phyloP scores from a whole-genome alignment of 768 basidiomycete genomes.

The Amanita phalloides region DNA sequence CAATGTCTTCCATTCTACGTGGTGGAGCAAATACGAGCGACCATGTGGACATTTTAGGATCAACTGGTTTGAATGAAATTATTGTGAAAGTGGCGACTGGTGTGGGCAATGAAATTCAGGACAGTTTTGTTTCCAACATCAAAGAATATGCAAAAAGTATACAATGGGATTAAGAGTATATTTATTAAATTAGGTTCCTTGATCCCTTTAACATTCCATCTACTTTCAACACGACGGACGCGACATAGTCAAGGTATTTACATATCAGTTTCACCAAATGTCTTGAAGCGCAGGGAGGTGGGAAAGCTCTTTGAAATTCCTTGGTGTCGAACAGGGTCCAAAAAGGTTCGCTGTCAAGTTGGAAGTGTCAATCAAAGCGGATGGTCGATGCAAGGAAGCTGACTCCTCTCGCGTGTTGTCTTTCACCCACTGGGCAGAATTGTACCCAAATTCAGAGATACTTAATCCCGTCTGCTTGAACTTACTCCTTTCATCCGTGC shows the following conservation, averaged over 20 bases:
- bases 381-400: background rate
- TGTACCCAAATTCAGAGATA: constrained; percentile 10
- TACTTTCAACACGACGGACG: constrained; percentile 10
- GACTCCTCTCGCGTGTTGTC: constrained; percentile 10
- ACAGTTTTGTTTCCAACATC: constrained; percentile 69
- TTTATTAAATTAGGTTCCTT: background rate
- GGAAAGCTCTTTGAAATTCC: constrained; percentile 11
- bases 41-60: constrained; percentile 80
- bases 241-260: constrained; percentile 15
- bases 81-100: constrained; percentile 86
- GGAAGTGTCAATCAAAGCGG: background rate
- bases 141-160: constrained; percentile 64
- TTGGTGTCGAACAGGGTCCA: constrained; percentile 10
- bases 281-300: constrained; percentile 8
- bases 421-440: constrained; percentile 14
- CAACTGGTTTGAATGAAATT: constrained; percentile 79
- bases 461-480: constrained; percentile 10
- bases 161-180: constrained; percentile 56
- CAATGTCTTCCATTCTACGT: constrained; percentile 59
- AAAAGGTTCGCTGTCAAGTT: background rate
- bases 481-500: constrained; percentile 12
- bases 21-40: constrained; percentile 91
- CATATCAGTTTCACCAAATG: constrained; percentile 12
- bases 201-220: constrained; percentile 8
- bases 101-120: constrained; percentile 57